Base-by-base conservation (phyloP, 352 stramenopile species). In the Pythium angustatum region DNA sequence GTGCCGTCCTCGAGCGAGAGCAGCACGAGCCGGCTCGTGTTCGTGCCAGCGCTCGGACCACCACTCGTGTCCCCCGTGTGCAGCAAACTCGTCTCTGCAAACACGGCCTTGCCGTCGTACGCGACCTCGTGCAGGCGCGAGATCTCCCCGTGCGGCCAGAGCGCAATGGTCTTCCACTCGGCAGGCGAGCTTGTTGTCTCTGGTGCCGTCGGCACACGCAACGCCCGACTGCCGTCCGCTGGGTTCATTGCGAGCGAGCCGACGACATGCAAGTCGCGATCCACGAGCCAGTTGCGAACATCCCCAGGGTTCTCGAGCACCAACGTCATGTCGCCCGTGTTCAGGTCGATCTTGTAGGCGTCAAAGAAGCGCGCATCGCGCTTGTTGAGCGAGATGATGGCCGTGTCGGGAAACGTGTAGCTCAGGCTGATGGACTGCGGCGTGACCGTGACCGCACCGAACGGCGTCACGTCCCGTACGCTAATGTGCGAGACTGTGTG, bases 401-500 rank as follows among this genome's bases (percentile, higher is more conserved):
- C 72, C 14, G 68, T 44, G 49, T 81, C 68, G 21, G 75, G 73
- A 45, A 69, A 67, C 47, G 52, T 53, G 34, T 64, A 40, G 63
- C 56, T 74, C 9, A 68, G 69, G 24, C 56, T 43, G 27, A 81
- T 69, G 47, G 63, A 41, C 17, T 63, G 49, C 17, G 51, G 61
- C 41, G 36, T 62, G 22, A 82, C 77, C 21, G 73, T 80, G 28
- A 70, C 64, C 26, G 53, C 43, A 14, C 66, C 64, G 21, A 78
- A 78, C 49, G 72, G 77, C 45, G 77, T 81, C 24, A 77, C 49
- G 65, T 81, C 69, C 56, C 72, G 72, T 61, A 78, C 69, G 26
- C 30, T 38, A 28, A 75, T 45, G 51, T 62, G 49, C 49, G 58
- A 31, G 21, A 68, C 69, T 22, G 44, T 55, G 44, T 71, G 58